A percentile compares a stretch with the other conserved stretches of the same genome.
Evolutionary conservation across 371 early-diverging fungal species (phyloP).

Genomic region (Syncephalastrum racemosum): DNA sequence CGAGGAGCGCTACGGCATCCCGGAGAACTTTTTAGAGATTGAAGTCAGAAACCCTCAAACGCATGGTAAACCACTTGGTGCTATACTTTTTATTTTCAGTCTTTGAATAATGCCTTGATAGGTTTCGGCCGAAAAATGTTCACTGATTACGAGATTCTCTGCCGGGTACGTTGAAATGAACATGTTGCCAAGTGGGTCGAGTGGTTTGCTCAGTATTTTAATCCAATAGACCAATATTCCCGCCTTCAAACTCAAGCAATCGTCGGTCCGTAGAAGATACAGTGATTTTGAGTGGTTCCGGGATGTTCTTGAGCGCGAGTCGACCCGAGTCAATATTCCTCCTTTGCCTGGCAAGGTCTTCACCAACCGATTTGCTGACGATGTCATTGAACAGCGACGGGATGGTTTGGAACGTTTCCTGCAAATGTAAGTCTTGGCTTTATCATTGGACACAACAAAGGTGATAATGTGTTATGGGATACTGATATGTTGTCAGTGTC

Average conservation of each 20-base stretch:
- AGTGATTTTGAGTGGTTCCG: constrained; percentile 98
- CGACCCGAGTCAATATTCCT: constrained; percentile 91
- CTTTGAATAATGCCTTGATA: constrained; percentile 15
- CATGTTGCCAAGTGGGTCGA: neutral
- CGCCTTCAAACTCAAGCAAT: constrained; percentile 86
- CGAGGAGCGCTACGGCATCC: constrained; percentile 91
- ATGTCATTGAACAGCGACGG: constrained; percentile 91
- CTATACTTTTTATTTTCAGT: neutral
- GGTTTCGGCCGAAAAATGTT: constrained; percentile 85
- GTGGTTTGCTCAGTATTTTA: neutral
- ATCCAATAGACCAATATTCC: constrained; percentile 92
- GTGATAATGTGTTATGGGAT: neutral
- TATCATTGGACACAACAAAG: neutral
- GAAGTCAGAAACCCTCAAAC: constrained; percentile 91
- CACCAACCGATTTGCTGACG: constrained; percentile 92
- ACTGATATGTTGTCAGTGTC: constrained; percentile 53
- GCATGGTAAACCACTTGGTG: constrained; percentile 59
- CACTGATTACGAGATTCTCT: constrained; percentile 95
- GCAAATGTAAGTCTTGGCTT: constrained; percentile 78
- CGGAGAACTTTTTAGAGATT: constrained; percentile 97
- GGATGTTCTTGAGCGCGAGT: constrained; percentile 91
- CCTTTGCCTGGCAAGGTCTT: constrained; percentile 96
- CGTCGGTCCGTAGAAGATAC: constrained; percentile 90
- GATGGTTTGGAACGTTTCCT: constrained; percentile 92
- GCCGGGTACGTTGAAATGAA: constrained; percentile 64